phyloP scores from a whole-genome alignment of 805 yeast species.

The Wickerhamomyces xylosicus region DNA sequence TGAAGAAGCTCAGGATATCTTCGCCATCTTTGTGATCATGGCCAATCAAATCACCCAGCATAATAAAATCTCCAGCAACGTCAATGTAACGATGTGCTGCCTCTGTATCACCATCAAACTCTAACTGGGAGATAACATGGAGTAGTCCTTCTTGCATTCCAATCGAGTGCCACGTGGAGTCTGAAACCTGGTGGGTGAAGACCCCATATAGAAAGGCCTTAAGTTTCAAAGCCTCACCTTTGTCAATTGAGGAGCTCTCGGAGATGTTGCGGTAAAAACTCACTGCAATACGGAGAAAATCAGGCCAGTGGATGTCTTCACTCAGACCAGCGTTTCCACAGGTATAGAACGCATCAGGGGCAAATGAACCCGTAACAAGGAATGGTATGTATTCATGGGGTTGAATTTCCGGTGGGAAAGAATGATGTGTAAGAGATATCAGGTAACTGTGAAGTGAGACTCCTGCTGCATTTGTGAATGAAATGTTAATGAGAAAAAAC shows the following conservation, averaged over 20 bases:
- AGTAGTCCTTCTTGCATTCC: slow-evolving; percentile 46
- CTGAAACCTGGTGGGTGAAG: slow-evolving; percentile 53
- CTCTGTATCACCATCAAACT: slow-evolving; percentile 39
- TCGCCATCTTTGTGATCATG: no score
- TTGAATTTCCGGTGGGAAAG: slow-evolving; percentile 25
- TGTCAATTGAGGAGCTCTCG: neutral
- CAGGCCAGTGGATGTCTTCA: slow-evolving; percentile 66
- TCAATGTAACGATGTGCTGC: slow-evolving; percentile 48
- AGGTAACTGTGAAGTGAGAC: slow-evolving; percentile 23
- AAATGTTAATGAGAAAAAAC: no score
- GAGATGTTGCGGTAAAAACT: slow-evolving; percentile 25
- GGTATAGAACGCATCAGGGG: slow-evolving; percentile 59
- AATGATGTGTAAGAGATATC: slow-evolving; percentile 21
- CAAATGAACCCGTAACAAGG: slow-evolving; percentile 52
- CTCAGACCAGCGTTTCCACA: slow-evolving; percentile 43
- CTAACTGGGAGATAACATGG: slow-evolving; percentile 36
- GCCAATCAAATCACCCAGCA: slow-evolving; percentile 25
- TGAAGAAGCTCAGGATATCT: slow-evolving; percentile 15
- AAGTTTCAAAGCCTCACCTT: slow-evolving; percentile 22
- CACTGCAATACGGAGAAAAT: slow-evolving; percentile 40
- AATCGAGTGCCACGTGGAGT: slow-evolving; percentile 60
- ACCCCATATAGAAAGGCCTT: slow-evolving; percentile 51
- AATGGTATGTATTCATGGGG: slow-evolving; percentile 16
- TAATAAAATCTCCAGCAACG: slow-evolving; percentile 53
- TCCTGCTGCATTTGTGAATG: neutral